Evolutionary conservation across 257 asterid genomes (phyloP).

Genomic region (Solanum clarkiae): DNA sequence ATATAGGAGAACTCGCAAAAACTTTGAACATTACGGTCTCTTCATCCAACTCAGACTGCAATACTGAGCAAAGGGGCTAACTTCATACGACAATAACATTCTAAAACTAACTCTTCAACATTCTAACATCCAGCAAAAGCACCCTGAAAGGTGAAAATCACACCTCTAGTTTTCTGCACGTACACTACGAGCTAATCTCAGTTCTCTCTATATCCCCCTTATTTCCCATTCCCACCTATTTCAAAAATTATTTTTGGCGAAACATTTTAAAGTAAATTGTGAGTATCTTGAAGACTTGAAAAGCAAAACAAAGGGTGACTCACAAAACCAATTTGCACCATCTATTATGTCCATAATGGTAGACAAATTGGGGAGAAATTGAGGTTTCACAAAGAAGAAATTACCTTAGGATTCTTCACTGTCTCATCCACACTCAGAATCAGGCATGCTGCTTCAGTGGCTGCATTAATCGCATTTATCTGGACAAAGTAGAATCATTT

Average conservation of each 20-base stretch:
- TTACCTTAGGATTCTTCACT: slow-evolving; percentile 81
- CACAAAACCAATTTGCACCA: background rate
- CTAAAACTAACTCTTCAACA: background rate
- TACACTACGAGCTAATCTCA: background rate
- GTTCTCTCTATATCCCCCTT: background rate
- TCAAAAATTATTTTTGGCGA: background rate
- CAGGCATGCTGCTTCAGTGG: slow-evolving; percentile 89
- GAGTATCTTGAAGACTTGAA: background rate
- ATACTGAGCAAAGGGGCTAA: background rate
- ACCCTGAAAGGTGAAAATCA: background rate
- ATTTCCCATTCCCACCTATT: background rate
- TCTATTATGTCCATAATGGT: background rate
- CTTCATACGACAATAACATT: background rate
- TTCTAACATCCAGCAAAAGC: background rate
- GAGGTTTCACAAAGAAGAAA: background rate
- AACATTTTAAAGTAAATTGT: background rate
- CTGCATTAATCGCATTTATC: slow-evolving; percentile 89
- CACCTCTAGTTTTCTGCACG: background rate
- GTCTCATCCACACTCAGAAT: slow-evolving; percentile 81
- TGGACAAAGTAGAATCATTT: slow-evolving; percentile 1
- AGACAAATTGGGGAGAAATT: background rate
- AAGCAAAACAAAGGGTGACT: background rate
- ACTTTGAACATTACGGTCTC: background rate
- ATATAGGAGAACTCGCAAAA: background rate
- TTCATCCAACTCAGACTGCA: background rate